Percentiles rank a stretch among this genome's conserved stretches.
phyloP scores from a whole-genome alignment of 257 asterid genomes.

The Solanum piurae region DNA sequence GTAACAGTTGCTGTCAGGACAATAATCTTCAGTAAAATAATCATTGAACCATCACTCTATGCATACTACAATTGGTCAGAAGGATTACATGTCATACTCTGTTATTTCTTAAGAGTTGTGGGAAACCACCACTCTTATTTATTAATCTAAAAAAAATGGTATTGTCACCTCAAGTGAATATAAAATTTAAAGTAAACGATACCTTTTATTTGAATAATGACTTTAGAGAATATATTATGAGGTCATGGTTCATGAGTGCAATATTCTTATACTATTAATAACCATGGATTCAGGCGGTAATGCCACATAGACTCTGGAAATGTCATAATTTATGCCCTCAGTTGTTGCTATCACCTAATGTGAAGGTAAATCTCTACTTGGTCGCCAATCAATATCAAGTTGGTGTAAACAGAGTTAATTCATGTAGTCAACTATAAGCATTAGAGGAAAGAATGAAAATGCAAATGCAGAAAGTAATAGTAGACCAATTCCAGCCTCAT shows the following conservation, averaged over 20 bases:
- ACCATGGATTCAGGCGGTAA: background rate
- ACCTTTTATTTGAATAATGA: constrained; percentile 3
- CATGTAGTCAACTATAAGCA: background rate
- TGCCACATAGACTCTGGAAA: constrained; percentile 10
- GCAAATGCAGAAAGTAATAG: constrained; percentile 12
- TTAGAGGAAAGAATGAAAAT: background rate
- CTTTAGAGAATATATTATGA: constrained; percentile 3
- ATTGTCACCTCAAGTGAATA: constrained; percentile 4
- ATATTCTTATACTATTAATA: background rate
- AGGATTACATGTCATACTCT: background rate
- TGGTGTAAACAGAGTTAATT: background rate
- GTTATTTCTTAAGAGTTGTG: background rate
- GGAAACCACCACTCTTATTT: background rate
- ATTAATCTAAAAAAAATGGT: background rate
- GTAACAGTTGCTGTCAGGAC: background rate
- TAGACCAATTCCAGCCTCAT: constrained; percentile 7
- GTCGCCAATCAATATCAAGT: constrained; percentile 20
- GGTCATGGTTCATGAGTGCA: constrained; percentile 14
- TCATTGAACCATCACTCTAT: background rate
- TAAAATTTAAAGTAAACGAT: constrained; percentile 32
- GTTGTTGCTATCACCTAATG: constrained; percentile 2
- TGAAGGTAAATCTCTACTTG: background rate
- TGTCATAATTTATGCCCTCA: constrained; percentile 5
- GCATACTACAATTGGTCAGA: background rate
- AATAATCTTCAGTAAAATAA: background rate